A percentile compares a stretch with the other conserved stretches of the same genome.
phyloP scores from a whole-genome alignment of 768 basidiomycete species.

The Leucocoprinus sp. region DNA sequence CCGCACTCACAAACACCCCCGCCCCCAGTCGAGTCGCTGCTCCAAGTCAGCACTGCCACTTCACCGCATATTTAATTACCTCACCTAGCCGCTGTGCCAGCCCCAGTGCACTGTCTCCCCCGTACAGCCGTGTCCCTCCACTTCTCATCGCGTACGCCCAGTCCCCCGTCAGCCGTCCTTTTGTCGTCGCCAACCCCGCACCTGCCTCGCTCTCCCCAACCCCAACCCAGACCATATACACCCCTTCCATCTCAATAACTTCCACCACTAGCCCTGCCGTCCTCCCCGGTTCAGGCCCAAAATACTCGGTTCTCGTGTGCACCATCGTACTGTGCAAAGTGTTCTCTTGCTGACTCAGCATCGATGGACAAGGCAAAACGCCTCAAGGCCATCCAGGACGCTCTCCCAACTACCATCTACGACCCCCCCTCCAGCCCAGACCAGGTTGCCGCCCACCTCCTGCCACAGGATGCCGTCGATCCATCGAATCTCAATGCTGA shows the following conservation, averaged over 20 bases:
- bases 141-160: constrained; percentile 88
- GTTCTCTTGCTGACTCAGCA: background rate
- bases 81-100: constrained; percentile 81
- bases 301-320: constrained; percentile 38
- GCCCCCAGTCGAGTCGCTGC: constrained; percentile 57
- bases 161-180: constrained; percentile 58
- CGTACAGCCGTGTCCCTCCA: constrained; percentile 61
- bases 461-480: background rate
- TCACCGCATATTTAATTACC: constrained; percentile 16
- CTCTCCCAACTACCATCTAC: background rate
- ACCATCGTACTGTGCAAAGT: constrained; percentile 20
- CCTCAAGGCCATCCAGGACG: constrained; percentile 2
- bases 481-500: background rate
- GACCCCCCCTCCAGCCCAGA: background rate
- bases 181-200: constrained; percentile 37
- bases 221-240: constrained; percentile 82
- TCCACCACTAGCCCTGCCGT: constrained; percentile 58
- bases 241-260: constrained; percentile 56
- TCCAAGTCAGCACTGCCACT: constrained; percentile 10
- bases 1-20: constrained; percentile 69
- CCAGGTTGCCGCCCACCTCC: background rate
- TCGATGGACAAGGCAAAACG: constrained; percentile 1
- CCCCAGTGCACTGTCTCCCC: constrained; percentile 54
- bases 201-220: constrained; percentile 41
- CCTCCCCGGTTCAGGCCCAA: constrained; percentile 40